Base-by-base conservation (phyloP, 2,329 filamentous ascomycete species). In the Domatiomyces globalis region DNA sequence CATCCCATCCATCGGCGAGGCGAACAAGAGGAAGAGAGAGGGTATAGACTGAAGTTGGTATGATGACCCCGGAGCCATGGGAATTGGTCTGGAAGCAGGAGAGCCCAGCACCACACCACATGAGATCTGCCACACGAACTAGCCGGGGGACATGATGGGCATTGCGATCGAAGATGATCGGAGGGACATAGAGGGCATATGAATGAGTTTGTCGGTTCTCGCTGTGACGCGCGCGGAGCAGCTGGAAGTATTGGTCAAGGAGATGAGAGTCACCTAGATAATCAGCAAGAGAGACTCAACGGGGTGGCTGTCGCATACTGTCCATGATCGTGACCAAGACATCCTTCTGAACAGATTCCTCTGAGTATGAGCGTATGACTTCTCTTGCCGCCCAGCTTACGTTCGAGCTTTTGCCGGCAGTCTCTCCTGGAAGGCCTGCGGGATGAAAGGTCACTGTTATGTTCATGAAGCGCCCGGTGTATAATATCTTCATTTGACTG, bases 351-450 rank as follows among this genome's bases (percentile, higher is more conserved):
- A 68, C 60, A 6, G 63, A 63, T 51, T 62, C 56, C 6, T 75
- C 67, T 4, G 73, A 63, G 59, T 84, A 84, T 60, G 74, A 79
- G 60, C 76, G 74, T 63, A 79, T 81, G 49, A 83, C 71, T 63
- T 81, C 79, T 56, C 77, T 76, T 8, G 81, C 83, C 17, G 81
- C 81, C 80, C 82, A 87, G 49, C 78, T 77, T 54, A 84, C 74
- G 64, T 87, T 87, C 69, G 83, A 86, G 56, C 83, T 83, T 63
- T 87, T 87, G 52, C 83, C 83, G 50, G 82, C 80, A 48, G 82
- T 77, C 63, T 87, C 83, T 10, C 80, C 79, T 2, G 77, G 75
- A 49, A 86, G 77, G 50, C 79, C 78, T 19, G 72, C 67, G 1
- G 83, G 83, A 60, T 87, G 83, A 10, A 84, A 66, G 2, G 81